These are phyloP conservation scores for Ephemerocybe angulata DNA, from an alignment of 768 basidiomycete species.

Conservation along the genomic window DNA sequence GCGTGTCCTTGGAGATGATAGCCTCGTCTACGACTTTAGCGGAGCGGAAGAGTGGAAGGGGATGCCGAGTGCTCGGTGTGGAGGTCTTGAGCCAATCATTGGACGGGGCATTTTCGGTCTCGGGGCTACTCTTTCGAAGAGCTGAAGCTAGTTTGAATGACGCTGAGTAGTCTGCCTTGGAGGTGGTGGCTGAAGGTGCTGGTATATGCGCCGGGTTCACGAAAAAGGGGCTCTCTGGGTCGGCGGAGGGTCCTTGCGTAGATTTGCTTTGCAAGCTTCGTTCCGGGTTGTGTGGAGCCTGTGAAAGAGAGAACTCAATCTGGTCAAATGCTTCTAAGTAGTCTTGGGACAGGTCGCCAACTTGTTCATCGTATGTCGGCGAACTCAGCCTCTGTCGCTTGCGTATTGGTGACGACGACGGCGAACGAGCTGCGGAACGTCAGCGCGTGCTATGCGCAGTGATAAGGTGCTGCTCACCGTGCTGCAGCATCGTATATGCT, in stretches of 20 bases:
- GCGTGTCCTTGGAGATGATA: not conserved
- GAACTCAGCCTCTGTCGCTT: slow-evolving; percentile 66
- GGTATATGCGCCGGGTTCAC: slow-evolving; percentile 3
- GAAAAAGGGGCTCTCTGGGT: slow-evolving; percentile 43
- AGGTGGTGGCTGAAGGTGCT: not conserved
- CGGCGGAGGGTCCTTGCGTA: slow-evolving; percentile 13
- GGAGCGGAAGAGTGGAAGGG: not conserved
- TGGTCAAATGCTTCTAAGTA: slow-evolving; percentile 54
- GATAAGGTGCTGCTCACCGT: not conserved
- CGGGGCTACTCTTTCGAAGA: not conserved
- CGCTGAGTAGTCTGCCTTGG: not conserved
- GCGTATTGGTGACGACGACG: slow-evolving; percentile 40
- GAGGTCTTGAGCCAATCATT: not conserved
- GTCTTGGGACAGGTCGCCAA: slow-evolving; percentile 49
- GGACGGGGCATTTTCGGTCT: not conserved
- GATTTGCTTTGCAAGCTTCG: slow-evolving; percentile 5
- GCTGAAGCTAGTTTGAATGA: not conserved
- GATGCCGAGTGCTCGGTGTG: not conserved
- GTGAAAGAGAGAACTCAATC: slow-evolving; percentile 38
- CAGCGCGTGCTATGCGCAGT: not conserved
- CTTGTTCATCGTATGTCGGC: slow-evolving; percentile 57
- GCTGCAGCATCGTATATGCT: not conserved
- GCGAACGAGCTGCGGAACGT: slow-evolving; percentile 20
- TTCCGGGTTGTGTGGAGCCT: slow-evolving; percentile 3
- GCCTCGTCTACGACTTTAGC: slow-evolving; percentile 6